Conservation (phyloP, 1,139 yeast species). For the Candida labiduridarum region DNA sequence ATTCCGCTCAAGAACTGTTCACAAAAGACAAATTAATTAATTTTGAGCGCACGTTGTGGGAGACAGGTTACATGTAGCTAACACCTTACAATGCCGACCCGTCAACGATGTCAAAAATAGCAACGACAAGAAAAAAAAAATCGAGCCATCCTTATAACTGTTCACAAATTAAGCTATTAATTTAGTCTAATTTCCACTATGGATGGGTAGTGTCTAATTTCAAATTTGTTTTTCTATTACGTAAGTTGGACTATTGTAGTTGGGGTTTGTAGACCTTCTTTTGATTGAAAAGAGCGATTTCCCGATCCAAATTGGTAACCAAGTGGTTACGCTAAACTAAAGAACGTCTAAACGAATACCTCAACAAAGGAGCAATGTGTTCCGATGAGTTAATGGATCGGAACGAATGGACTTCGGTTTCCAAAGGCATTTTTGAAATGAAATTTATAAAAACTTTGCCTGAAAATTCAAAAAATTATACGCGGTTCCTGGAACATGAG, state of each 20-base stretch:
- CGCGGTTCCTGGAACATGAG: neutral
- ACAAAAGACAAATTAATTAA: neutral
- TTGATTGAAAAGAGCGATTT: neutral
- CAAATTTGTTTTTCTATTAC: neutral
- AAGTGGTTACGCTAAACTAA: neutral
- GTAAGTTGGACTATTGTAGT: neutral
- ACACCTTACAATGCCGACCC: too few species aligned
- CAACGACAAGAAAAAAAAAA: too few species aligned
- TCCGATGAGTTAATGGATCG: neutral
- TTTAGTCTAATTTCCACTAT: too few species aligned
- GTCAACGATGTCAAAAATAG: too few species aligned
- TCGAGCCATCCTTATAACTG: too few species aligned
- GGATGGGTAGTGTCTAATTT: too few species aligned
- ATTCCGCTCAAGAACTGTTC: neutral
- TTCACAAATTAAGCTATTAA: too few species aligned
- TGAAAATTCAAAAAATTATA: neutral
- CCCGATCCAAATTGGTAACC: constrained; percentile 1
- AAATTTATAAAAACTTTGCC: neutral
- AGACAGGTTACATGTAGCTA: too few species aligned
- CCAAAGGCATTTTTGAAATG: neutral
- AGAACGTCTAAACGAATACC: too few species aligned
- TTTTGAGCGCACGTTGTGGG: neutral
- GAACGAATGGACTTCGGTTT: neutral
- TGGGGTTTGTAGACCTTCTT: neutral
- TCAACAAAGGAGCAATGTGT: neutral